phyloP scores from a whole-genome alignment of 306 rosid genomes.

The Alnus rubra region DNA sequence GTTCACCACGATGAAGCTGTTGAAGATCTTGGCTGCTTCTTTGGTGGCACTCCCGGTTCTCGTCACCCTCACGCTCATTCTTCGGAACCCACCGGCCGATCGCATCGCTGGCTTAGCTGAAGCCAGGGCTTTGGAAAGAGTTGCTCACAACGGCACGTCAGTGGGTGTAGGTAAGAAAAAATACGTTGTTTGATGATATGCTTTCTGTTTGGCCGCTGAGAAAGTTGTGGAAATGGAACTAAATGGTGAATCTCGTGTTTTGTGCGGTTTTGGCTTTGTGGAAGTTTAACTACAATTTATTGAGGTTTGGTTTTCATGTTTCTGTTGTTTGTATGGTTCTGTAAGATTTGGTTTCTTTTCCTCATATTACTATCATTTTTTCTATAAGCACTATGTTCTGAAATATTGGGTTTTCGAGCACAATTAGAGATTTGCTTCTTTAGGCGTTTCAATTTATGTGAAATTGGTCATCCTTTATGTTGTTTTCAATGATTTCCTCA shows the following conservation, averaged over 20 bases:
- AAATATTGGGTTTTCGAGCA: not conserved
- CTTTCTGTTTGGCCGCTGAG: constrained; percentile 1
- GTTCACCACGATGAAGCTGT: constrained; percentile 23
- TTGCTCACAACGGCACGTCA: constrained; percentile 7
- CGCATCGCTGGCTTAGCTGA: constrained; percentile 31
- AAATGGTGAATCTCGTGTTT: no score
- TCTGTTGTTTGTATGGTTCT: no score
- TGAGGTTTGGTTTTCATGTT: no score
- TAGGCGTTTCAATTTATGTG: not conserved
- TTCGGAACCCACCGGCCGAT: constrained; percentile 27
- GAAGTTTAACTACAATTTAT: not conserved
- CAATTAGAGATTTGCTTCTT: not conserved
- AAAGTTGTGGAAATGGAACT: not conserved
- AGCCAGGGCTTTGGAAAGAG: constrained; percentile 30
- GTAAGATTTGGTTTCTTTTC: no score
- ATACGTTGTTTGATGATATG: not conserved
- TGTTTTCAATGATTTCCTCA: not conserved
- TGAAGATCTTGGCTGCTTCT: constrained; percentile 30
- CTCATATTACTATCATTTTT: no score
- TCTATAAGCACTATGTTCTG: not conserved
- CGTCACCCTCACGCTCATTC: constrained; percentile 25
- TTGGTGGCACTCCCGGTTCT: constrained; percentile 38
- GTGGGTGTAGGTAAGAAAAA: constrained; percentile 21
- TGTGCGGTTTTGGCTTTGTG: not conserved
- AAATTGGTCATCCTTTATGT: not conserved